Percentiles rank a stretch among this genome's conserved stretches.
phyloP scores from a whole-genome alignment of 2,329 filamentous ascomycete species.

The Nemania sp. region DNA sequence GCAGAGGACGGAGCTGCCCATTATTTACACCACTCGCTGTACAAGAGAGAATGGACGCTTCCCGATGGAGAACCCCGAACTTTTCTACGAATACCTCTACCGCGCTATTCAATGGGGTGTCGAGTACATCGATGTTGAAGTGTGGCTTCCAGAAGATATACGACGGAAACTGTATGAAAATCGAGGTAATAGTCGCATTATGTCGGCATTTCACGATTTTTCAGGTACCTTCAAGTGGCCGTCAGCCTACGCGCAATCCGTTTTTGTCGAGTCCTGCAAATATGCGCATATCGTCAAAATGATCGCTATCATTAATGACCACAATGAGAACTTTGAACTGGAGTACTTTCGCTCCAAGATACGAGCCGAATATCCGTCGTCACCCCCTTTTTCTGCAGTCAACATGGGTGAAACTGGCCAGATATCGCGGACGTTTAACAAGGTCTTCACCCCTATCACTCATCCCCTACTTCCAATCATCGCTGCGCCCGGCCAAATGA shows the following conservation, averaged over 20 bases:
- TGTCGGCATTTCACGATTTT: conserved; percentile 91
- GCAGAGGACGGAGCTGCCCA: conserved; percentile 83
- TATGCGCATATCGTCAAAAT: conserved; percentile 90
- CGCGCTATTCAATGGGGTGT: conserved; percentile 86
- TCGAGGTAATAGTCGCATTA: conserved; percentile 79
- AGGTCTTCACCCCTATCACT: conserved; percentile 85
- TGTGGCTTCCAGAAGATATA: conserved; percentile 82
- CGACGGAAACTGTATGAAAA: conserved; percentile 67
- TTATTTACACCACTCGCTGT: conserved; percentile 85
- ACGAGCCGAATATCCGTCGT: conserved; percentile 66
- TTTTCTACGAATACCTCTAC: conserved; percentile 80
- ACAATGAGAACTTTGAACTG: conserved; percentile 86
- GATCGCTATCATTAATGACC: conserved; percentile 80
- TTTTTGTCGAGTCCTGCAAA: conserved; percentile 71
- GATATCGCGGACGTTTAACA: conserved; percentile 80
- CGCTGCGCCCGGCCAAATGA: conserved; percentile 83
- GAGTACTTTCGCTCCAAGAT: conserved; percentile 85
- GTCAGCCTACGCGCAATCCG: conserved; percentile 68
- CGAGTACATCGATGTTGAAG: conserved; percentile 86
- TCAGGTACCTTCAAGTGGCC: conserved; percentile 84
- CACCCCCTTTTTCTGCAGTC: conserved; percentile 77
- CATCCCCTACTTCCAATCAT: conserved; percentile 83
- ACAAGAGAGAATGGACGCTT: conserved; percentile 82
- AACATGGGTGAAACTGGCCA: conserved; percentile 90
- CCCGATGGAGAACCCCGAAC: conserved; percentile 74